A percentile compares a stretch with the other conserved stretches of the same genome.
Evolutionary conservation across 2,329 filamentous ascomycete genomes (phyloP).

Genomic region (Gremmenia infestans): DNA sequence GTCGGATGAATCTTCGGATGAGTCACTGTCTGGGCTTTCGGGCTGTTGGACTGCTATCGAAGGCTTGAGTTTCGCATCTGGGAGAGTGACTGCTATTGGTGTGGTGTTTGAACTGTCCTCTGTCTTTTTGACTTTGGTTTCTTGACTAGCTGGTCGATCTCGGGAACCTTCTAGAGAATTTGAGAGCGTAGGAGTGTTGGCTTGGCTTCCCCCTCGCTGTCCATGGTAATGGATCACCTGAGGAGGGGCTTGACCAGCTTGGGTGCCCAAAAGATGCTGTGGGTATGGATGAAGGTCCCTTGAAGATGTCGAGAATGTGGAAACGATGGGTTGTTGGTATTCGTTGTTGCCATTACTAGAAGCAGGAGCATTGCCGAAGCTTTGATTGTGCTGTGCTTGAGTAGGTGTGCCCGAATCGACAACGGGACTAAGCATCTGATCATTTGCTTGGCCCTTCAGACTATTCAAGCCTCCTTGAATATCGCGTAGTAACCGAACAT

Average conservation of each 20-base stretch:
- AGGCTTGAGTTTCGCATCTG: slow-evolving; percentile 20
- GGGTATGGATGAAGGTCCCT: slow-evolving; percentile 65
- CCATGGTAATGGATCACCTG: slow-evolving; percentile 65
- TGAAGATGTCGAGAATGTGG: slow-evolving; percentile 65
- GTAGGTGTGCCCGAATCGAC: slow-evolving; percentile 57
- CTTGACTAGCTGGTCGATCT: slow-evolving; percentile 25
- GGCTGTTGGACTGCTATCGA: slow-evolving; percentile 18
- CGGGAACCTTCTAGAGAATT: slow-evolving; percentile 24
- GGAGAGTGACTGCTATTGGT: slow-evolving; percentile 19
- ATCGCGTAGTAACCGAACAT: slow-evolving; percentile 85
- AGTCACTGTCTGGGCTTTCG: slow-evolving; percentile 21
- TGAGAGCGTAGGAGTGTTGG: slow-evolving; percentile 54
- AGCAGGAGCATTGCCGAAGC: slow-evolving; percentile 43
- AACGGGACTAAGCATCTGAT: slow-evolving; percentile 42
- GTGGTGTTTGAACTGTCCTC: slow-evolving; percentile 22
- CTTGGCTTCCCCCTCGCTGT: slow-evolving; percentile 61
- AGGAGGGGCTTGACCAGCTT: slow-evolving; percentile 57
- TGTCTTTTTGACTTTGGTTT: slow-evolving; percentile 18
- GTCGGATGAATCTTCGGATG: slow-evolving; percentile 21
- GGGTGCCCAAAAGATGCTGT: slow-evolving; percentile 57
- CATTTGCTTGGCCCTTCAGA: slow-evolving; percentile 55
- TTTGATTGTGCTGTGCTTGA: slow-evolving; percentile 50
- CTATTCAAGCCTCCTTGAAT: slow-evolving; percentile 86
- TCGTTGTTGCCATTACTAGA: slow-evolving; percentile 46
- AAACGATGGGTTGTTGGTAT: slow-evolving; percentile 64